phyloP scores from a whole-genome alignment of 768 basidiomycete species.

The Hygrocybe coccinea region DNA sequence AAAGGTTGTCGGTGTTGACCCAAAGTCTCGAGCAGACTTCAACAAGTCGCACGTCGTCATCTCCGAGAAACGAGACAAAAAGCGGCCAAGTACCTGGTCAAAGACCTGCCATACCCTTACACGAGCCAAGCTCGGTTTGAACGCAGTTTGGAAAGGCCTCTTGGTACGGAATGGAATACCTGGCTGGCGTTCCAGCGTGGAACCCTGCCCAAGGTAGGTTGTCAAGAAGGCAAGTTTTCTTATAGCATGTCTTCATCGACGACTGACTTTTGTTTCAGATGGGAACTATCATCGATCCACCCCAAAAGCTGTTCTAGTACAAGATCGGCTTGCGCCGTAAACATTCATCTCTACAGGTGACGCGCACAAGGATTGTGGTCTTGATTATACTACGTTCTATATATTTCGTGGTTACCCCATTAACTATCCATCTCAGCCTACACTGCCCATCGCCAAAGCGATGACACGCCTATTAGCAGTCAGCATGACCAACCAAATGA shows the following conservation, averaged over 20 bases:
- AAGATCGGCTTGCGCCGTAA: neutral
- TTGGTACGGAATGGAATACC: slow-evolving; percentile 94
- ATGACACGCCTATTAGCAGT: slow-evolving; percentile 76
- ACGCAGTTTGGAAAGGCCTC: slow-evolving; percentile 69
- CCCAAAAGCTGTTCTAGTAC: slow-evolving; percentile 44
- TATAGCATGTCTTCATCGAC: slow-evolving; percentile 1
- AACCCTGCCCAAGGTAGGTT: slow-evolving; percentile 78
- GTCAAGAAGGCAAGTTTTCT: slow-evolving; percentile 67
- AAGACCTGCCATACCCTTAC: slow-evolving; percentile 92
- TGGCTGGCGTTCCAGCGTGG: slow-evolving; percentile 76
- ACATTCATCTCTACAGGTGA: neutral
- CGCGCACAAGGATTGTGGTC: neutral
- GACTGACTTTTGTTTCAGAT: slow-evolving; percentile 38
- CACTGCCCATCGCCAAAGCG: slow-evolving; percentile 43
- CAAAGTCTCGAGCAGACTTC: slow-evolving; percentile 75
- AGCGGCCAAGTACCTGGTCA: slow-evolving; percentile 80
- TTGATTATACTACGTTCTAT: neutral
- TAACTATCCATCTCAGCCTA: neutral
- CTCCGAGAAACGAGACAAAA: slow-evolving; percentile 92
- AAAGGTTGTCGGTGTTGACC: slow-evolving; percentile 76
- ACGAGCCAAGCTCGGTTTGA: slow-evolving; percentile 93
- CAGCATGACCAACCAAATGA: slow-evolving; percentile 62
- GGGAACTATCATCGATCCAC: slow-evolving; percentile 65
- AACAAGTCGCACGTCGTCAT: slow-evolving; percentile 87
- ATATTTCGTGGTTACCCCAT: neutral